Evolutionary conservation across 2,329 filamentous ascomycete genomes (phyloP), one percentile per base, ranked within the genome.

Genomic region (Neonectria ditissima): DNA sequence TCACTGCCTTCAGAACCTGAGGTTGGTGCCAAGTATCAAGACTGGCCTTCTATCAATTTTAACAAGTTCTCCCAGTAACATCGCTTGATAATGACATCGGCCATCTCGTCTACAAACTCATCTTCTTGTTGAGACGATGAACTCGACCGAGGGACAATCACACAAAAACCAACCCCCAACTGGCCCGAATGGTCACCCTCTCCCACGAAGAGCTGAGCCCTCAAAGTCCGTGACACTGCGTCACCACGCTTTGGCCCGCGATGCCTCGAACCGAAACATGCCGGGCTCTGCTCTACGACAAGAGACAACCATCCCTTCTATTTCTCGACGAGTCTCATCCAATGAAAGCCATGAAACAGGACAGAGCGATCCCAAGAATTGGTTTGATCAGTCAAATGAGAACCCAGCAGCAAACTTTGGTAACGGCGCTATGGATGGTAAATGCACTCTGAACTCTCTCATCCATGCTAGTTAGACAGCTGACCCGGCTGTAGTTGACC

Each of bases 381-480:
- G 86, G 86, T 88, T 87, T 59, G 81, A 87, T 37, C 77, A 76
- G 11, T 85, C 83, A 5, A 88, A 88, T 45, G 75, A 81, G 47
- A 84, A 88, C 44, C 80, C 82, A 0, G 80, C 77, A 1, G 79
- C 77, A 11, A 78, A 76, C 0, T 81, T 81, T 50, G 79, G 83
- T 30, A 76, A 78, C 24, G 76, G 71, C 20, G 69, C 76, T 4
- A 86, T 87, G 83, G 85, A 87, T 68, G 79, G 82, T 83, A 70
- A 71, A 76, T n/a, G 50, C 1, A 9, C 11, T 7, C 4, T 52
- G 8, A 2, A 30, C 8, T 10, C 18, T 22, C 34, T n/a, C 10
- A 1, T 20, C 11, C 8, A 34, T 37, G 6, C 3, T 28, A 14
- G 9, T 47, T 24, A 18, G 2, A 10, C 32, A 16, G 39, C 65